Base-by-base conservation (phyloP, 2,329 filamentous ascomycete genomes). In the Trichoderma semiorbis region DNA sequence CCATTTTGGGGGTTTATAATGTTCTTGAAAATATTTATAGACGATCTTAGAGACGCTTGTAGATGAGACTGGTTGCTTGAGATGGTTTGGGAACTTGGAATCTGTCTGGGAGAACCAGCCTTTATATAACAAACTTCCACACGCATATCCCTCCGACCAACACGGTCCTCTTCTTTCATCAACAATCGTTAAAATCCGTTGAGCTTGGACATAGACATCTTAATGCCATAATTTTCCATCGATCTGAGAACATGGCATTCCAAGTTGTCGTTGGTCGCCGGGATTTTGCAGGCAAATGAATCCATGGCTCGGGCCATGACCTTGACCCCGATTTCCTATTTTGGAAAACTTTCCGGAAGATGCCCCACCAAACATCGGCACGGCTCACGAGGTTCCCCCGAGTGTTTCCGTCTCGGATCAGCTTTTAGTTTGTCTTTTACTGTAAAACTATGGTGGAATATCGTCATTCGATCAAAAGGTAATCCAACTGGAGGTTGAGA, bases 291-390 rank as follows among this genome's bases (percentile, higher is more conserved):
- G 58, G 18, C 8, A 18, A 62, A 11, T 62, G 32, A 16, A 26
- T 14, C 32, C 1, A 24, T 39, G 14, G 14, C 14, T 34, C 21
- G 30, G 21, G 18, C 24, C 28, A 30, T 43, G 21, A 39, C 30
- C 30, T 24, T 61, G 26, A 14, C 18, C 14, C 18, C 18, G 18
- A 32, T 68, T 60, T 39, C 65, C 65, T 43, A 21, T 61, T 61
- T 32, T 24, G 66, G 66, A 32, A 69, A 26, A 50, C 36, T 60
- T 69, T 69, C 66, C 66, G 66, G 66, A 69, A 6, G 26, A 34
- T 21, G 28, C 66, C 55, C 66, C 66, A n/a, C 66, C n/a, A 12
- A 5, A 34, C 5, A 1, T 30, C 32, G 24, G 28, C 66, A 12
- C 8, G 3, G 4, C 10, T 18, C 30, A 24, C 11, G 11, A 5